Base-by-base conservation (phyloP, 2,329 filamentous ascomycete species). In the Colletotrichum agaves region DNA sequence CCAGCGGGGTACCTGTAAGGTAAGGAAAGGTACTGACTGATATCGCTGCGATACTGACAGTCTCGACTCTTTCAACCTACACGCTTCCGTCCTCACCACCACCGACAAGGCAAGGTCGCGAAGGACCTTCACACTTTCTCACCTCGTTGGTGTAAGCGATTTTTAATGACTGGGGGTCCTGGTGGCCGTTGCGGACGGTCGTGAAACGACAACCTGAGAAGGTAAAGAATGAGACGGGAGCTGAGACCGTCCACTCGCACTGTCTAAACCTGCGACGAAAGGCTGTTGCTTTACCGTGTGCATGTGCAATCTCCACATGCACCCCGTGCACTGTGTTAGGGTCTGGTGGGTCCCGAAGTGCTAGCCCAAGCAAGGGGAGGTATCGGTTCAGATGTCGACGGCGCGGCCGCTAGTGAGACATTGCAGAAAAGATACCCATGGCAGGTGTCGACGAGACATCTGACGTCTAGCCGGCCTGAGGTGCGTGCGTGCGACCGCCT, bases 401-500 rank as follows among this genome's bases (percentile, higher is more conserved):
- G 43, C 44, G 21, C 23, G 61, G 39, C 35, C 43, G 63, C 57
- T 67, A 62, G 66, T 47, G 43, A 62, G 66, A 61, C 66, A 47
- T 37, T 41, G 43, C 50, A 66, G 63, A 62, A 56, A 67, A 49
- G 66, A 57, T 67, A 69, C 66, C 44, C 67, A 56, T 68, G 65
- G 65, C 65, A 68, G 65, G 61, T 65, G 65, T 68, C 65, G 65
- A 53, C 17, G 55, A 59, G 65, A 68, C 65, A 68, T 68, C 53
- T 65, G 61, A 65, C 65, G 65, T 68, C 47, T 57, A 65, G 53
- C 61, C 53, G 55, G 43, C 53, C 11, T 44, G 53, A 56, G 61
- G 61, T 41, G 17, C 65, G 61, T 65, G 17, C 65, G 53, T 65
- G 65, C 61, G 61, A 35, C 56, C 23, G 23, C 15, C 47, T 50